phyloP scores from a whole-genome alignment of 2,329 filamentous ascomycete genomes.

The Arthrobotrys musiformis region DNA sequence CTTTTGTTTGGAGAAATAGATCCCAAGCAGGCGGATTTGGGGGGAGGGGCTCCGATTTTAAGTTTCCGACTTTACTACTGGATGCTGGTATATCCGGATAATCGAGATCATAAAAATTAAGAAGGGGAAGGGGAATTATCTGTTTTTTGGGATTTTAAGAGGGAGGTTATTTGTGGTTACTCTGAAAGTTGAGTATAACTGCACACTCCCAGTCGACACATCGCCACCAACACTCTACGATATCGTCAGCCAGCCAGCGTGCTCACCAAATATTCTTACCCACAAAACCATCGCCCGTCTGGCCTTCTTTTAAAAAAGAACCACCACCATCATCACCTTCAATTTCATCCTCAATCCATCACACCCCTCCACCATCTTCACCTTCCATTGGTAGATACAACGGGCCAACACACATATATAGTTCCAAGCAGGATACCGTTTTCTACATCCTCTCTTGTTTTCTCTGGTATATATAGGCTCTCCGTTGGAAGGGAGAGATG shows the following conservation, averaged over 20 bases:
- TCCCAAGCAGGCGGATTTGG: not conserved
- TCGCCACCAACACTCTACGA: slow-evolving; percentile 16
- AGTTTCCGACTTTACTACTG: not conserved
- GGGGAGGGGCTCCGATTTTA: not conserved
- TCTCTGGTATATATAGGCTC: not conserved
- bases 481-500: slow-evolving; percentile 2
- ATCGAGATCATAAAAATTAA: not conserved
- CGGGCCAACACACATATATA: slow-evolving; percentile 32
- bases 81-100: slow-evolving; percentile 15
- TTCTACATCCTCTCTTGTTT: not conserved
- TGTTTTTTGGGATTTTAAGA: not conserved
- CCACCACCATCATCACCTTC: not conserved
- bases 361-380: not conserved
- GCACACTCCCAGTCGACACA: slow-evolving; percentile 23
- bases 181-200: not conserved
- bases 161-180: not conserved
- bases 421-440: not conserved
- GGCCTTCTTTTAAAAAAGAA: not conserved
- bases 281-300: not conserved
- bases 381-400: slow-evolving; percentile 2
- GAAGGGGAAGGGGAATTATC: not conserved
- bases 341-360: not conserved
- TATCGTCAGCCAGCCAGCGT: not conserved
- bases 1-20: not conserved
- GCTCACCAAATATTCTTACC: slow-evolving; percentile 3